These are phyloP conservation scores for Oropetium thomaeum DNA, from an alignment of 176 grass and related monocot species.

Conservation along the genomic window DNA sequence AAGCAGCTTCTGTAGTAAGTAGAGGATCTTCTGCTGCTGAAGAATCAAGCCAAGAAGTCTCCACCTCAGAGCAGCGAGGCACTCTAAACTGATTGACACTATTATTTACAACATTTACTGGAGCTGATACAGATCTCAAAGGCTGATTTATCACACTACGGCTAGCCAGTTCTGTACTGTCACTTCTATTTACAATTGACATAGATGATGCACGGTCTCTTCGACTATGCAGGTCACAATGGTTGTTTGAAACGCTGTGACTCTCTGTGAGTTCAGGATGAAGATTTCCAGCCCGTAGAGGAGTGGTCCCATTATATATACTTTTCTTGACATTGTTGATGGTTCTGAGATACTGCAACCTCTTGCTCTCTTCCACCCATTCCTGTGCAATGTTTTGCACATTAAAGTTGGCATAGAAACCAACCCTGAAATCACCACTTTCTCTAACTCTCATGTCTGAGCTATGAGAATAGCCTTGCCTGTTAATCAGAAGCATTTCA, in stretches of 20 bases:
- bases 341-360: conserved; percentile 21
- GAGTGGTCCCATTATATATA: conserved; percentile 13
- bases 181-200: conserved; percentile 28
- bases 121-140: conserved; percentile 8
- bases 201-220: conserved; percentile 25
- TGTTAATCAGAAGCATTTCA: conserved; percentile 21
- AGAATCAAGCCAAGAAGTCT: background rate
- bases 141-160: conserved; percentile 22
- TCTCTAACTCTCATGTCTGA: conserved; percentile 27
- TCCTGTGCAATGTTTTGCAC: conserved; percentile 17
- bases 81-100: background rate
- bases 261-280: conserved; percentile 6
- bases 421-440: conserved; percentile 1
- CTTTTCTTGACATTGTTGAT: conserved; percentile 22
- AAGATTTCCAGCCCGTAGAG: conserved; percentile 14
- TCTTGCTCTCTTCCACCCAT: conserved; percentile 35
- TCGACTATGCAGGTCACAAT: conserved; percentile 11
- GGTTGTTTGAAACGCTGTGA: conserved; percentile 16
- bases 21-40: background rate
- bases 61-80: conserved; percentile 18
- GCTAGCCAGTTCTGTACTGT: conserved; percentile 4
- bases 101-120: conserved; percentile 11
- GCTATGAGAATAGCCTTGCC: conserved; percentile 42
- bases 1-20: conserved; percentile 5
- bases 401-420: conserved; percentile 27